Conservation (phyloP, 2,329 filamentous ascomycete genomes). For the Microascus cirrosus region DNA sequence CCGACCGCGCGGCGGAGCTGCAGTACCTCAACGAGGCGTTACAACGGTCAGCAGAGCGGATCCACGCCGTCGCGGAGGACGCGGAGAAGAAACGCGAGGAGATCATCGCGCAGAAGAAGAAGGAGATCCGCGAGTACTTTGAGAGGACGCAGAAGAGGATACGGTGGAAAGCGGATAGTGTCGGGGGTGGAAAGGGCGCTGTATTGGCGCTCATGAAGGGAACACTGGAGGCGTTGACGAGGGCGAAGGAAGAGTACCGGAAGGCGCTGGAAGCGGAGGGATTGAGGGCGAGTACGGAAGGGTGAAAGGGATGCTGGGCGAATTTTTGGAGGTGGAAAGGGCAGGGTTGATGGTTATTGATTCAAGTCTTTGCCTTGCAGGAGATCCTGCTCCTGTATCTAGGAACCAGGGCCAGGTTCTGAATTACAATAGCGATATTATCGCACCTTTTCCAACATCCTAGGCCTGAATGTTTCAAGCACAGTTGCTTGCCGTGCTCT, state of each 20-base stretch:
- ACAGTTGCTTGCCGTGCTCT: not conserved
- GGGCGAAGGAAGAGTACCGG: conserved; percentile 61
- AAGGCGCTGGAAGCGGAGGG: conserved; percentile 57
- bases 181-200: conserved; percentile 65
- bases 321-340: not conserved
- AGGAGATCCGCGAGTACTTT: conserved; percentile 59
- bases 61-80: conserved; percentile 67
- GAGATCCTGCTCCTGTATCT: too few relatives aligned
- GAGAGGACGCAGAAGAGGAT: conserved; percentile 64
- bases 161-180: conserved; percentile 53
- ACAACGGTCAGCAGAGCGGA: conserved; percentile 62
- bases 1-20: conserved; percentile 69
- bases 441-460: too few relatives aligned
- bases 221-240: conserved; percentile 57
- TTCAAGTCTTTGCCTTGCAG: too few relatives aligned
- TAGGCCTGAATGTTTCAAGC: too few relatives aligned
- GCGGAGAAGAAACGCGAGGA: conserved; percentile 64
- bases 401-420: too few relatives aligned
- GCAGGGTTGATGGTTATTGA: not conserved
- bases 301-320: not conserved
- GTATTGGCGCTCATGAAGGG: conserved; percentile 69
- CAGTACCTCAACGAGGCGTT: conserved; percentile 75
- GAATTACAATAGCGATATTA: too few relatives aligned
- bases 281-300: conserved; percentile 34
- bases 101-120: conserved; percentile 55